Evolutionary conservation across 805 yeast genomes (phyloP).

Genomic region (Monosporozyma servazzii): DNA sequence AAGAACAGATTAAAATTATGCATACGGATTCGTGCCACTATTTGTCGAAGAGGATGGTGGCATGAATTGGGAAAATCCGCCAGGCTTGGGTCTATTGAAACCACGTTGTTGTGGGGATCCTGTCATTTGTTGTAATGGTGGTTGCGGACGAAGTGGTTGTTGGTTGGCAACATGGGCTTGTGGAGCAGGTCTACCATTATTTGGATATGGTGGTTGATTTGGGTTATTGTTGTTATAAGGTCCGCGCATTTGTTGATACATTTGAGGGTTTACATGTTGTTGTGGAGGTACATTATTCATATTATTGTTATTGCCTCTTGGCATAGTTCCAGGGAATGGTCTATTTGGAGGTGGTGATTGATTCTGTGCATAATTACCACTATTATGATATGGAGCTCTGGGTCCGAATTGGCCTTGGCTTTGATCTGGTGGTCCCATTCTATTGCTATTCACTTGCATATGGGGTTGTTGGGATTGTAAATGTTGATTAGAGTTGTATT

Average conservation of each 20-base stretch:
- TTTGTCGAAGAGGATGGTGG: conserved; percentile 8
- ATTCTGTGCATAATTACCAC: not conserved
- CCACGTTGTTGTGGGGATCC: conserved; percentile 3
- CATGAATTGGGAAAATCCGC: conserved; percentile 23
- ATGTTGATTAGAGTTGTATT: not conserved
- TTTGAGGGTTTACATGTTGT: not conserved
- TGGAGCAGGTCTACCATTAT: not conserved
- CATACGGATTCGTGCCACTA: not conserved
- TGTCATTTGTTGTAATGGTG: conserved; percentile 6
- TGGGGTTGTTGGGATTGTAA: not conserved
- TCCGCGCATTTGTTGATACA: not conserved
- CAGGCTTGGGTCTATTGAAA: conserved; percentile 2
- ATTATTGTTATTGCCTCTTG: not conserved
- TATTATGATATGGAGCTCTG: not conserved
- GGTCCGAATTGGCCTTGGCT: not conserved
- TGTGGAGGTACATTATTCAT: not conserved
- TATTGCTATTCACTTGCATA: not conserved
- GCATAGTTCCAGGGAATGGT: conserved; percentile 1
- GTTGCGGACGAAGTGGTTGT: conserved; percentile 4
- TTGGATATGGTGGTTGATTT: not conserved
- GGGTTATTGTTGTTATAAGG: not conserved
- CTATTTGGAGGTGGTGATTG: conserved; percentile 3
- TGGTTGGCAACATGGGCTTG: not conserved
- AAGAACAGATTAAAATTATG: not conserved
- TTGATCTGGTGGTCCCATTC: not conserved